Percentiles rank a stretch among this genome's conserved stretches.
phyloP scores from a whole-genome alignment of 106 monocot species.

The Acanthochlamys bracteata region DNA sequence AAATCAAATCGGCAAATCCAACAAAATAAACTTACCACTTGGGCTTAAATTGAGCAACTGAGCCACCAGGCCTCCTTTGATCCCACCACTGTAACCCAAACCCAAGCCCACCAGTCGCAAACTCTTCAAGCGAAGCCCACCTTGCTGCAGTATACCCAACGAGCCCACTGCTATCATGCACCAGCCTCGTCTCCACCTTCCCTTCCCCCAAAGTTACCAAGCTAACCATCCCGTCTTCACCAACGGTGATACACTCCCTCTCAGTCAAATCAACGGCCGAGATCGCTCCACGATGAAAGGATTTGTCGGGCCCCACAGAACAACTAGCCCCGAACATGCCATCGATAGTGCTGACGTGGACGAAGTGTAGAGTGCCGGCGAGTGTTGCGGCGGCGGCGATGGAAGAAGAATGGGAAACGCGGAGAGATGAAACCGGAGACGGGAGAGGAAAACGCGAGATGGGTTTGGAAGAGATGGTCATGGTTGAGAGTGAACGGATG shows the following conservation, averaged over 20 bases:
- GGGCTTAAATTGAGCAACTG: constrained; percentile 62
- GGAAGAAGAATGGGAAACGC: constrained; percentile 11
- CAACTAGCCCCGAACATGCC: constrained; percentile 26
- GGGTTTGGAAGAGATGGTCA: constrained; percentile 17
- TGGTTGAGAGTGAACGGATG: constrained; percentile 20
- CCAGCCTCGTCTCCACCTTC: constrained; percentile 30
- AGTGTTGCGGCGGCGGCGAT: constrained; percentile 34
- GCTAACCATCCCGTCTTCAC: constrained; percentile 85
- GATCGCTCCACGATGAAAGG: constrained; percentile 35
- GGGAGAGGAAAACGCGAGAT: constrained; percentile 28
- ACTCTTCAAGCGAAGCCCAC: constrained; percentile 79
- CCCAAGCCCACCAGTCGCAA: constrained; percentile 72
- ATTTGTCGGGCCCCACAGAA: constrained; percentile 3
- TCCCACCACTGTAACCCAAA: constrained; percentile 91
- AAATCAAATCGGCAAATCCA: too few relatives aligned
- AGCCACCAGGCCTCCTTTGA: constrained; percentile 50
- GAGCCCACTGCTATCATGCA: constrained; percentile 58
- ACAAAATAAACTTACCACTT: constrained; percentile 41
- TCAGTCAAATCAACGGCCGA: constrained; percentile 53
- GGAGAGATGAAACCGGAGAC: constrained; percentile 50
- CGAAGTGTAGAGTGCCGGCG: constrained; percentile 49
- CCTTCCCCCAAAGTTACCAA: constrained; percentile 50
- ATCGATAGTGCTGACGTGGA: constrained; percentile 43
- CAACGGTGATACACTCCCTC: constrained; percentile 58
- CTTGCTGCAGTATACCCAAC: constrained; percentile 59